phyloP scores from a whole-genome alignment of 2,329 filamentous ascomycete genomes.

The Cercospora canescens region DNA sequence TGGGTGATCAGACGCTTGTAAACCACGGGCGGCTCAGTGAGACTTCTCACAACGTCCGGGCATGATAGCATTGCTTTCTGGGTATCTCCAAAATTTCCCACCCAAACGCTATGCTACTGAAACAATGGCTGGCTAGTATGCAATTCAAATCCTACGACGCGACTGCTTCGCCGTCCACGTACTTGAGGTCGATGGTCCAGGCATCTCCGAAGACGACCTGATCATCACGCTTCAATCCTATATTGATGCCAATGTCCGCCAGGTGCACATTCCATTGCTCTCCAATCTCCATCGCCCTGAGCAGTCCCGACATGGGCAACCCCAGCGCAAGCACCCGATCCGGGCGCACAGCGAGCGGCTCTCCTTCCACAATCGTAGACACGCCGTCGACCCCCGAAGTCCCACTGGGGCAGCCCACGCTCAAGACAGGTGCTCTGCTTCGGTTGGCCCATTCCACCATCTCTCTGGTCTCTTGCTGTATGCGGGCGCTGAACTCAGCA shows the following conservation, averaged over 20 bases:
- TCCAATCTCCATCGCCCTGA: constrained; percentile 70
- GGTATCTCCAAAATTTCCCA: neutral
- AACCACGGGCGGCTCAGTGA: neutral
- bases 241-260: constrained; percentile 82
- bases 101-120: constrained; percentile 7
- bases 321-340: constrained; percentile 83
- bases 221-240: constrained; percentile 79
- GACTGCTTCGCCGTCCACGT: constrained; percentile 19
- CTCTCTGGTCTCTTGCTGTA: constrained; percentile 82
- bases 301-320: constrained; percentile 79
- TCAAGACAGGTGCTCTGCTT: constrained; percentile 76
- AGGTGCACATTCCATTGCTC: constrained; percentile 73
- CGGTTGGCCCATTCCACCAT: constrained; percentile 94
- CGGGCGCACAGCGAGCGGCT: constrained; percentile 75
- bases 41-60: neutral
- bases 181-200: constrained; percentile 67
- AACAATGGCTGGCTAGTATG: neutral
- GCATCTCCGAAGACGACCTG: constrained; percentile 85
- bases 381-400: constrained; percentile 77
- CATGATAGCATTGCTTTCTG: neutral
- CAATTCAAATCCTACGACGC: neutral
- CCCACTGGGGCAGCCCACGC: constrained; percentile 89
- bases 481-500: constrained; percentile 48
- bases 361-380: constrained; percentile 67
- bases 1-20: neutral